Conservation (phyloP, 805 yeast species). For the Saturnispora silvae region DNA sequence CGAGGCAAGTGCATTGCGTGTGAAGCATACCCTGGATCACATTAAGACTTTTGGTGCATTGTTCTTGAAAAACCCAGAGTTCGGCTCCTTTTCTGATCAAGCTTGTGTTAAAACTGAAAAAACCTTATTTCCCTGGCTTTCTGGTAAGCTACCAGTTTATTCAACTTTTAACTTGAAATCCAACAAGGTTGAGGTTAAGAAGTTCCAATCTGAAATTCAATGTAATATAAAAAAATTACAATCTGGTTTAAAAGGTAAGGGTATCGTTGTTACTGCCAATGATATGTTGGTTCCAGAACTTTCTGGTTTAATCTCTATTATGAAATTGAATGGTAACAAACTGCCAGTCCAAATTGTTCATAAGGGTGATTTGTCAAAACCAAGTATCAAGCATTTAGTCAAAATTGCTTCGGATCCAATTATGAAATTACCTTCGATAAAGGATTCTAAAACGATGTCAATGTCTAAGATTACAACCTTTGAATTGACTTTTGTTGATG, state of each 20-base stretch:
- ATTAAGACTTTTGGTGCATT: conserved; percentile 20
- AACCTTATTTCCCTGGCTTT: conserved; percentile 33
- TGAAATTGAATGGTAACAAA: conserved; percentile 39
- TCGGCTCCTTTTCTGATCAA: conserved; percentile 3
- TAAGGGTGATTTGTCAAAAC: conserved; percentile 26
- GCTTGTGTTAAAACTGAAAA: conserved; percentile 14
- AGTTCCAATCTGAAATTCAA: conserved; percentile 1
- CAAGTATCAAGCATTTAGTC: conserved; percentile 26
- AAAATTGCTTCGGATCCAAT: conserved; percentile 27
- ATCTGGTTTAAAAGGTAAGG: conserved; percentile 31
- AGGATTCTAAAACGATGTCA: conserved; percentile 16
- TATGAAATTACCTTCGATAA: conserved; percentile 20
- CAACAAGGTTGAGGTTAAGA: conserved; percentile 2
- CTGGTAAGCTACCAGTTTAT: conserved; percentile 29
- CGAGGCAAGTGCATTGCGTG: conserved; percentile 18
- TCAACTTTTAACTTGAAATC: conserved; percentile 24
- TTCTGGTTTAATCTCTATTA: conserved; percentile 36
- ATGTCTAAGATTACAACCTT: conserved; percentile 14
- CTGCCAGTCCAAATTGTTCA: conserved; percentile 41
- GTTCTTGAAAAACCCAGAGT: conserved; percentile 12
- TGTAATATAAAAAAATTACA: conserved; percentile 25
- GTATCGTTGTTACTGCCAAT: conserved; percentile 44
- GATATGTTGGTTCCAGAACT: conserved; percentile 37
- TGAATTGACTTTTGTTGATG: conserved; percentile 26
- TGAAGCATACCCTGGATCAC: conserved; percentile 18